phyloP scores from a whole-genome alignment of 257 asterid genomes.

The Schizonepeta tenuifolia region DNA sequence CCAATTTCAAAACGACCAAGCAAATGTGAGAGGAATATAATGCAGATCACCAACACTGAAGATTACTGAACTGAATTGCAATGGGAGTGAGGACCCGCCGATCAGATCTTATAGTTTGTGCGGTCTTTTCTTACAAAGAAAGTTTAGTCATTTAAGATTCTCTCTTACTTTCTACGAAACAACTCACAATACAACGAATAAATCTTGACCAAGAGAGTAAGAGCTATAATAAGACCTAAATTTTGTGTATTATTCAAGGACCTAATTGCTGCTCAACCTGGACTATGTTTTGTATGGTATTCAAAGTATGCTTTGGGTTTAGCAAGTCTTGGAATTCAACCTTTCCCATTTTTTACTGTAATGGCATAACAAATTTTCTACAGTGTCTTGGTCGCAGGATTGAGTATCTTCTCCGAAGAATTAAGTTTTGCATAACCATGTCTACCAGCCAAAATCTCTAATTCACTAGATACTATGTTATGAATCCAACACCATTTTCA shows the following conservation, averaged over 20 bases:
- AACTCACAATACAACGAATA: neutral
- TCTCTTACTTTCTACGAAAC: neutral
- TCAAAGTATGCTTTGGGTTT: neutral
- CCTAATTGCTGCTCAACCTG: neutral
- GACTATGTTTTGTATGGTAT: neutral
- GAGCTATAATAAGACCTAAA: too few species aligned
- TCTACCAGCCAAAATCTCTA: slow-evolving; percentile 2
- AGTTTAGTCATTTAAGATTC: neutral
- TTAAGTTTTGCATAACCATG: too few species aligned
- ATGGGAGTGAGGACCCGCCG: neutral
- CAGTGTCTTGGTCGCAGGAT: too few species aligned
- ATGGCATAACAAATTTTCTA: too few species aligned
- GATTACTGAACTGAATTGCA: neutral
- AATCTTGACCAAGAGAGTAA: neutral
- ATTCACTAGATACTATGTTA: neutral
- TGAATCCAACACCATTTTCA: neutral
- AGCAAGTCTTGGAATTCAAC: neutral
- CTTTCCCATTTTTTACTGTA: neutral
- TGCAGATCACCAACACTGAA: neutral
- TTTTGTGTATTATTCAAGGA: neutral
- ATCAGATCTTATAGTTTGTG: neutral
- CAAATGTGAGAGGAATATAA: neutral
- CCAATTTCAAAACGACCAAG: neutral
- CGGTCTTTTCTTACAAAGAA: neutral
- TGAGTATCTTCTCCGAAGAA: too few species aligned